Evolutionary conservation across 2,329 filamentous ascomycete genomes (phyloP).

Genomic region (Aspergillus niger): DNA sequence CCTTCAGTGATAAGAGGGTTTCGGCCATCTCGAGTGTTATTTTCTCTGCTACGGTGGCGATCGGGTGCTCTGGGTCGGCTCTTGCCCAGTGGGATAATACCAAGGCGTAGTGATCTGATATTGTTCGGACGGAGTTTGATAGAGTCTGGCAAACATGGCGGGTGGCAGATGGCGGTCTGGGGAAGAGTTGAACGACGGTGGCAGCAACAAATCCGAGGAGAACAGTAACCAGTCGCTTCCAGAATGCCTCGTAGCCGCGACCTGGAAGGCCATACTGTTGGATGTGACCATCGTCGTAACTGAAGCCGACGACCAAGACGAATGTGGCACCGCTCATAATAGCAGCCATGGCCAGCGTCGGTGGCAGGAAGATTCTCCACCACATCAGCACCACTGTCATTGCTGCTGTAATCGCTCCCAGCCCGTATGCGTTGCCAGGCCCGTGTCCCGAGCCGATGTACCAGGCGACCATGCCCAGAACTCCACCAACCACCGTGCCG

Average conservation of each 20-base stretch:
- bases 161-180: constrained; percentile 51
- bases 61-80: constrained; percentile 22
- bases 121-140: constrained; percentile 45
- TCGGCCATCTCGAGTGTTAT: constrained; percentile 38
- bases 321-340: constrained; percentile 50
- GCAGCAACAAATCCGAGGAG: constrained; percentile 50
- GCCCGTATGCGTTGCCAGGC: constrained; percentile 53
- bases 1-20: constrained; percentile 34
- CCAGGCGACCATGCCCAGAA: constrained; percentile 53
- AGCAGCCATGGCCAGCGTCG: constrained; percentile 33
- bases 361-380: constrained; percentile 37
- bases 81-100: constrained; percentile 50
- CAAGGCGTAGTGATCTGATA: constrained; percentile 55
- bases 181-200: constrained; percentile 51
- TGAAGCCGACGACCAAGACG: constrained; percentile 50
- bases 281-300: constrained; percentile 49
- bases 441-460: constrained; percentile 55
- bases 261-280: constrained; percentile 51
- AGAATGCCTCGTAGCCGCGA: constrained; percentile 52
- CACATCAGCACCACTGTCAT: constrained; percentile 38
- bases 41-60: constrained; percentile 31
- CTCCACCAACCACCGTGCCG: constrained; percentile 52
- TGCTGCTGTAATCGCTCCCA: constrained; percentile 46
- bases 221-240: constrained; percentile 48
- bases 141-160: constrained; percentile 50